phyloP scores from a whole-genome alignment of 352 stramenopile species.

The Pythium coloratum region DNA sequence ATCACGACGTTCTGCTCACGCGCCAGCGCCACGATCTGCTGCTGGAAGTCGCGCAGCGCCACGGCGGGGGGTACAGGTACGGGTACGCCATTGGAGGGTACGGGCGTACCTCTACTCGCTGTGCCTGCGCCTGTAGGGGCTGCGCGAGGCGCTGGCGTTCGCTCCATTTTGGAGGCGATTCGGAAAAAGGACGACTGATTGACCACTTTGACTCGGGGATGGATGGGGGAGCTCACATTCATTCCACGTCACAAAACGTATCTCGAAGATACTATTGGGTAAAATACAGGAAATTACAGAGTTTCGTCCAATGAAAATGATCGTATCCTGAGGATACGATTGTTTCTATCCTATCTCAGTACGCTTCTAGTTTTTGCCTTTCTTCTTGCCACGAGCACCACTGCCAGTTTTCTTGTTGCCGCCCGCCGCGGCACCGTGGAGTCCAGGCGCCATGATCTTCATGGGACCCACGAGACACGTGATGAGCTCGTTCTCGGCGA shows the following conservation, averaged over 20 bases:
- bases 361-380: constrained; percentile 18
- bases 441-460: constrained; percentile 82
- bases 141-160: too few relatives aligned
- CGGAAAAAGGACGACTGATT: too few relatives aligned
- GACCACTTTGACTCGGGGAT: too few relatives aligned
- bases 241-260: too few relatives aligned
- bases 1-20: constrained; percentile 81
- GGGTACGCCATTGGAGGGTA: background rate
- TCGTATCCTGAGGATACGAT: constrained; percentile 19
- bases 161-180: too few relatives aligned
- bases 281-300: background rate
- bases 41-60: constrained; percentile 67
- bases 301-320: constrained; percentile 5
- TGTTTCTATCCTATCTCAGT: constrained; percentile 8
- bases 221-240: too few relatives aligned
- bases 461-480: constrained; percentile 90
- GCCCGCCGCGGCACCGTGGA: constrained; percentile 34
- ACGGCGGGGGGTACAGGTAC: background rate
- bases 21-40: constrained; percentile 63
- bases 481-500: constrained; percentile 88
- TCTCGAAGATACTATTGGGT: constrained; percentile 3
- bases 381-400: constrained; percentile 30
- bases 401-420: constrained; percentile 42
- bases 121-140: background rate
- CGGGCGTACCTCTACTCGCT: too few relatives aligned